Base-by-base conservation (phyloP, 164 flowering plant genomes). In the Litsea cubeba region DNA sequence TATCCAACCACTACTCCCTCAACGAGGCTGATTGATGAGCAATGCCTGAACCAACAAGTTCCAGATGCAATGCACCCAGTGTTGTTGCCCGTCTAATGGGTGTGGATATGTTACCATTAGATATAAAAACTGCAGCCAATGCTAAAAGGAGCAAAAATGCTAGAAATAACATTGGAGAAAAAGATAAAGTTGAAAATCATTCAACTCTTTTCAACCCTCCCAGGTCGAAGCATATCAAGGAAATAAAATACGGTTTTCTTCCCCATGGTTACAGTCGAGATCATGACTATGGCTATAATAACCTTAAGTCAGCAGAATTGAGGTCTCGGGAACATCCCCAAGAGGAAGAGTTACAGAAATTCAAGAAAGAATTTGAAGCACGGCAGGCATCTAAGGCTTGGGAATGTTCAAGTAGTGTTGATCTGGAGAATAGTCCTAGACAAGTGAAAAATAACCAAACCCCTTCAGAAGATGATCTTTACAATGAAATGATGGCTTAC, bases 11-110 rank as follows among this genome's bases (percentile, higher is more conserved):
- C 85, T 76, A 83, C 83, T 76, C 85, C 97, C 70, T 87, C 88
- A 85, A 90, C 91, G 89, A 88, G 81, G 63, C 69, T 90, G 82
- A 90, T 91, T 57, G 84, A 76, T 62, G 85, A 87, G 96, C 93
- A 72, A 79, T 91, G 64, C 84, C 88, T 8, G 83, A 88, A 79
- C 78, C 77, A 74, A 68, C 86, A 50, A 81, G 77, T 25, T 58
- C 67, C 62, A 88, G 81, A 79, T 88, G 79, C 49, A 88, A 85
- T 74, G 80, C 83, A 50, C 98, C 96, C 40, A 89, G 88, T 71
- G 85, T 95, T 76, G 94, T 95, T 73, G 99, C 99, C 28, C 88
- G 96, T 68, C 82, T 95, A 64, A 95, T 95, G 99, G 99, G 99
- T 50, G 79, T 95, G 83, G 97, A 91, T 72, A 66, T 65, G 71